Conservation (phyloP, 805 yeast species). For the Jamesozyma rosinii region DNA sequence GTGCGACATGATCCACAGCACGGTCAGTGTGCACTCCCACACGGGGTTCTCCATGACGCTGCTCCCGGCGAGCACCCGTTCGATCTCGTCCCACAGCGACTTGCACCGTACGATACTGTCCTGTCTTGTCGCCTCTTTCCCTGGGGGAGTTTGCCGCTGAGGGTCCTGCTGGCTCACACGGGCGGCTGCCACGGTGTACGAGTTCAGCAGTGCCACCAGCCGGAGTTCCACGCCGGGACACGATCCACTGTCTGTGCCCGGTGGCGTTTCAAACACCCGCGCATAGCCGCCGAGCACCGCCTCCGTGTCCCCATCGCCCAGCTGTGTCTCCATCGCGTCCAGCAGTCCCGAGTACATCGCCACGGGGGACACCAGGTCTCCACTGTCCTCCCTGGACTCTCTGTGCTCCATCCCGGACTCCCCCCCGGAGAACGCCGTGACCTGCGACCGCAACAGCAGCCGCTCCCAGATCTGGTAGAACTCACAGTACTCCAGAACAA, state of each 20-base stretch:
- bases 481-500: conserved; percentile 11
- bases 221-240: conserved; percentile 9
- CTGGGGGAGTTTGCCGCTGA: conserved; percentile 2
- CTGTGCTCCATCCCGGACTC: not conserved
- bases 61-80: conserved; percentile 6
- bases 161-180: conserved; percentile 6
- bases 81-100: conserved; percentile 16
- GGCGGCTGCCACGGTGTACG: conserved; percentile 15
- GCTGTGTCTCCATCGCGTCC: not conserved
- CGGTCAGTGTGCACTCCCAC: conserved; percentile 23
- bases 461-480: conserved; percentile 21
- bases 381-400: not conserved
- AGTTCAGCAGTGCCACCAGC: conserved; percentile 18
- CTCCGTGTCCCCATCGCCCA: not conserved
- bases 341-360: not conserved
- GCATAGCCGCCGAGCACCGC: not conserved
- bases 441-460: conserved; percentile 9
- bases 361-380: too few relatives aligned
- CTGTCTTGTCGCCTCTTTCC: too few relatives aligned
- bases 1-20: conserved; percentile 26
- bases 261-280: not conserved
- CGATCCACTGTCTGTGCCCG: not conserved
- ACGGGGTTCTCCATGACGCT: conserved; percentile 15
- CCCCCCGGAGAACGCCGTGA: not conserved
- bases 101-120: conserved; percentile 9